These are phyloP conservation scores for Zygosaccharomyces rouxii DNA, from an alignment of 805 yeast species.

Conservation along the genomic window DNA sequence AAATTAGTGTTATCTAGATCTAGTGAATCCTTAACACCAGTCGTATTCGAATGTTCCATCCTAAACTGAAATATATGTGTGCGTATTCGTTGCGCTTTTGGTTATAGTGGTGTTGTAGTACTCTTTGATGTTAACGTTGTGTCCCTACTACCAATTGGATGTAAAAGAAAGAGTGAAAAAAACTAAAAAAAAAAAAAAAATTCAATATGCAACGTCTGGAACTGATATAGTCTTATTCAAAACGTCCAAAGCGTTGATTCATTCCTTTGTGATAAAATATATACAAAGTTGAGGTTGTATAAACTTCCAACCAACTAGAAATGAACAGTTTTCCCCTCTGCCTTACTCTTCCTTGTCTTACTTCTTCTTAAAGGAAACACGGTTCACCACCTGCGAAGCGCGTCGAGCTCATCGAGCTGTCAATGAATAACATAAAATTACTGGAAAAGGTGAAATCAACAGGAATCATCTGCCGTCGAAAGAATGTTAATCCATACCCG, in stretches of 20 bases:
- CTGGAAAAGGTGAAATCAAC: slow-evolving; percentile 2
- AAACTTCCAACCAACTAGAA: neutral
- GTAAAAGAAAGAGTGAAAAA: neutral
- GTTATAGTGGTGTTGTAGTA: neutral
- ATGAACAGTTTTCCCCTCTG: neutral
- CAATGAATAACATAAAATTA: neutral
- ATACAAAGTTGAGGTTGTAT: neutral
- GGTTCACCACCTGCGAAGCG: neutral
- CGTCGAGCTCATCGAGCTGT: neutral
- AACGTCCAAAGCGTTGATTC: neutral
- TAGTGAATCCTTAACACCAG: neutral
- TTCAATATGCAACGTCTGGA: neutral
- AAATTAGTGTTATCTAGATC: neutral
- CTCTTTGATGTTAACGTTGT: neutral
- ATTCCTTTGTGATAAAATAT: neutral
- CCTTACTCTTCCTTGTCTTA: too few relatives aligned
- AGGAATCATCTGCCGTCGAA: neutral
- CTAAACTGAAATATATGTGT: neutral
- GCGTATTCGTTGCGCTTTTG: neutral
- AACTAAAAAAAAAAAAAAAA: neutral
- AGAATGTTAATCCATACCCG: neutral
- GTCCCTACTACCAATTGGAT: neutral
- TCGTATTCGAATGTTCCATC: neutral
- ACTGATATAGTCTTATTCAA: neutral
- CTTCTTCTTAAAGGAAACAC: neutral